Percentiles rank a stretch among this genome's conserved stretches.
Conservation (phyloP, 2,329 filamentous ascomycete genomes). For the Graphilbum fragrans region DNA sequence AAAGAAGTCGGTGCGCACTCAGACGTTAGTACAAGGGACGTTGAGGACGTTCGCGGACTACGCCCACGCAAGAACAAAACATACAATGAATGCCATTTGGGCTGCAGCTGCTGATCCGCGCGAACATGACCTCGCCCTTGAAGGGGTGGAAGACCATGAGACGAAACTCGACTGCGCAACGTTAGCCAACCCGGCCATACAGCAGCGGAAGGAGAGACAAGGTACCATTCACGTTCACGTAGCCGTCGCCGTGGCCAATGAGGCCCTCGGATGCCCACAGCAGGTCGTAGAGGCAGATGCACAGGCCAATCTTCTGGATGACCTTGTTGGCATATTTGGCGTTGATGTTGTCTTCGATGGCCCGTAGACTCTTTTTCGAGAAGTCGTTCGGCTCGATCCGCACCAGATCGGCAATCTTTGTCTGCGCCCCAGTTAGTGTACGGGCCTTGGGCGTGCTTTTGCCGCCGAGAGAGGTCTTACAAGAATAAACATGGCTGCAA, state of each 20-base stretch:
- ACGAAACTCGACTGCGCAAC: slow-evolving; percentile 67
- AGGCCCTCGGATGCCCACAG: slow-evolving; percentile 82
- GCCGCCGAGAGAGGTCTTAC: slow-evolving; percentile 17
- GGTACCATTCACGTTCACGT: slow-evolving; percentile 85
- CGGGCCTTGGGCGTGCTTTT: neutral
- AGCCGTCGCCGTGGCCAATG: slow-evolving; percentile 82
- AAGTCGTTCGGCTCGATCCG: slow-evolving; percentile 87
- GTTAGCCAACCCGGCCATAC: slow-evolving; percentile 5
- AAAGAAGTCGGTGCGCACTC: slow-evolving; percentile 83
- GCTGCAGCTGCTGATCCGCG: slow-evolving; percentile 61
- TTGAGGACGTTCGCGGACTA: neutral
- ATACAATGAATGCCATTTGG: slow-evolving; percentile 13
- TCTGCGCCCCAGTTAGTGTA: slow-evolving; percentile 42
- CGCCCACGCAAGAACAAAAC: neutral
- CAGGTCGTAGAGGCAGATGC: slow-evolving; percentile 86
- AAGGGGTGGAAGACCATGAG: slow-evolving; percentile 91
- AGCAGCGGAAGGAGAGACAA: neutral
- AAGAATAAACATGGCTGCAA: slow-evolving; percentile 35
- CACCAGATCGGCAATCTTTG: slow-evolving; percentile 86
- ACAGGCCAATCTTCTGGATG: slow-evolving; percentile 88
- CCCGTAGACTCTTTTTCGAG: slow-evolving; percentile 65
- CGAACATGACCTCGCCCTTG: slow-evolving; percentile 83
- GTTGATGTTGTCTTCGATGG: slow-evolving; percentile 95
- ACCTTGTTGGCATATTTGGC: slow-evolving; percentile 92
- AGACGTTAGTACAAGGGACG: neutral